Conservation (phyloP, 2,329 filamentous ascomycete genomes). For the Neonectria coccinea region DNA sequence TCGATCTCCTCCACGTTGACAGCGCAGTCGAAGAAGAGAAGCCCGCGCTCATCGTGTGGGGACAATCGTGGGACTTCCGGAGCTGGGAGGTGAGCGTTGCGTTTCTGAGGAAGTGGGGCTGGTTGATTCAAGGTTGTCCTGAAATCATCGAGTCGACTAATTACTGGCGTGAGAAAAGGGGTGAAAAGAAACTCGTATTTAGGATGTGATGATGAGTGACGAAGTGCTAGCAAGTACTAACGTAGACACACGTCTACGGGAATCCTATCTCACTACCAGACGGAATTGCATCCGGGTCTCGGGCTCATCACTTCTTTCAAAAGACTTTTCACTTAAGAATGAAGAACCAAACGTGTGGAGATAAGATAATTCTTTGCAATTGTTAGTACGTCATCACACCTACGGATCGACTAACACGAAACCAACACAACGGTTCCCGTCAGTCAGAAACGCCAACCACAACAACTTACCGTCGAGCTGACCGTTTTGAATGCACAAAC, state of each 20-base stretch:
- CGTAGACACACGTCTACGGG: too few relatives aligned
- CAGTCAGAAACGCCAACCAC: constrained; percentile 2
- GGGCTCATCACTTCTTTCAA: not conserved
- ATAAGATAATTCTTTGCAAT: not conserved
- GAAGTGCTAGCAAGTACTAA: not conserved
- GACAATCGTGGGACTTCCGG: constrained; percentile 55
- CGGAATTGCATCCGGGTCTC: not conserved
- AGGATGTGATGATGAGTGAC: not conserved
- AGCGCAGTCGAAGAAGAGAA: constrained; percentile 4
- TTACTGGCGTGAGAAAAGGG: constrained; percentile 44
- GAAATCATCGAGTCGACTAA: constrained; percentile 53
- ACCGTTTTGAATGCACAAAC: constrained; percentile 10
- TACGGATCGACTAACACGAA: not conserved
- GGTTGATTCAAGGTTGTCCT: constrained; percentile 50
- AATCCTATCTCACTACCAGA: not conserved
- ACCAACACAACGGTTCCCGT: not conserved
- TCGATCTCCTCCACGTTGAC: constrained; percentile 18
- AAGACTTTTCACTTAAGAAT: too few relatives aligned
- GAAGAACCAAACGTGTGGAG: not conserved
- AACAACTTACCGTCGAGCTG: not conserved
- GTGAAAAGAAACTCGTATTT: constrained; percentile 15
- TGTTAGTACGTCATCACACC: not conserved
- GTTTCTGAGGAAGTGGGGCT: constrained; percentile 59
- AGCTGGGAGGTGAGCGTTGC: constrained; percentile 60
- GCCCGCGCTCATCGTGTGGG: constrained; percentile 58